phyloP scores from a whole-genome alignment of 2,329 filamentous ascomycete species.

The Magnaporthiopsis rhizophila region DNA sequence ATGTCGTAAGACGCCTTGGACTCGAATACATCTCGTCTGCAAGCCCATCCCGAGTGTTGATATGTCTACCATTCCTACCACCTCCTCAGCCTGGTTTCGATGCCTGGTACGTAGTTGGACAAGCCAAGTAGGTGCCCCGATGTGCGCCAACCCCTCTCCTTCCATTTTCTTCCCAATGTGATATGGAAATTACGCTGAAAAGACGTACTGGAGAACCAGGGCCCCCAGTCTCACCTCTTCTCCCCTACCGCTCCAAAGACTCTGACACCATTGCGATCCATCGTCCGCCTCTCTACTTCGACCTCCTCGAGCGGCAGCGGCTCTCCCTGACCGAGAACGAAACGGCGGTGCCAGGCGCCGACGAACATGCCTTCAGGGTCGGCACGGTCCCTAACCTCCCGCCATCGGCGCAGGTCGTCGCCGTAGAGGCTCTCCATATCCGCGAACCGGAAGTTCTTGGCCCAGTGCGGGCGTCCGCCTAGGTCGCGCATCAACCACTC shows the following conservation, averaged over 20 bases:
- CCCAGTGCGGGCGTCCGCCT: slow-evolving; percentile 70
- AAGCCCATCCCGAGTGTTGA: background rate
- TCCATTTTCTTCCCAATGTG: too few relatives aligned
- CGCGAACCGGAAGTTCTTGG: slow-evolving; percentile 63
- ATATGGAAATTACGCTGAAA: background rate
- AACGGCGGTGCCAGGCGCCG: slow-evolving; percentile 79
- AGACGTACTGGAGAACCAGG: background rate
- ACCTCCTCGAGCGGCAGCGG: slow-evolving; percentile 21
- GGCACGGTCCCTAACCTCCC: slow-evolving; percentile 52
- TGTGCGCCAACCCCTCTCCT: background rate
- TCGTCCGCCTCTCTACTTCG: slow-evolving; percentile 13
- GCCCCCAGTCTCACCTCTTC: slow-evolving; percentile 5
- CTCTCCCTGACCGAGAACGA: slow-evolving; percentile 38
- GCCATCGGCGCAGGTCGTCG: slow-evolving; percentile 51
- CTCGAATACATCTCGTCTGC: background rate
- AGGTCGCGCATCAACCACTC: slow-evolving; percentile 76
- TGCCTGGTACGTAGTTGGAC: background rate
- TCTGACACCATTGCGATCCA: slow-evolving; percentile 13
- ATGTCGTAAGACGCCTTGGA: background rate
- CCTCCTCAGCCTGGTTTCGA: background rate
- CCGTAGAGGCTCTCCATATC: slow-evolving; percentile 58
- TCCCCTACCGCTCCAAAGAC: slow-evolving; percentile 8
- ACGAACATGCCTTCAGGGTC: slow-evolving; percentile 75
- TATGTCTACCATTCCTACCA: background rate
- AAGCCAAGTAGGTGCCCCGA: background rate